Conservation (phyloP, 2,329 filamentous ascomycete species). For the Stylonectria norvegica region DNA sequence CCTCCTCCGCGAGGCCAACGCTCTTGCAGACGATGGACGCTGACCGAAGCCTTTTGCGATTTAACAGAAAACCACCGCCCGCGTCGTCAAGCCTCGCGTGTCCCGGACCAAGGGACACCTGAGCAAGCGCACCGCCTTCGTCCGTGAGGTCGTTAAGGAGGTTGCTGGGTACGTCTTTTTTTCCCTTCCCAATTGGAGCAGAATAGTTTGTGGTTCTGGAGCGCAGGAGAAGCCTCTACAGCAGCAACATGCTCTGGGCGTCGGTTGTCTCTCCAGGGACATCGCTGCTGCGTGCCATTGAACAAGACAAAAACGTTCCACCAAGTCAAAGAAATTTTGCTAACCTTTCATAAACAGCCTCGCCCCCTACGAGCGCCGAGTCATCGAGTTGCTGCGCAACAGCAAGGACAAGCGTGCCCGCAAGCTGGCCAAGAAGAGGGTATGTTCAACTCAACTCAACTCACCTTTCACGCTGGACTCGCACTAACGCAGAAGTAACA, state of each 20-base stretch:
- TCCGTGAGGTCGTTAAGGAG: constrained; percentile 97
- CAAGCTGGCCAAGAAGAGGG: constrained; percentile 99
- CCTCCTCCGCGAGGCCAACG: constrained; percentile 26
- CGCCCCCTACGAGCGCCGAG: constrained; percentile 94
- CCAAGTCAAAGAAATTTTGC: not conserved
- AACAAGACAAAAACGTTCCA: too few relatives aligned
- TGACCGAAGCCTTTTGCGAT: constrained; percentile 42
- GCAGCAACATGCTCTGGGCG: not conserved
- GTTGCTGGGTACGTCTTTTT: constrained; percentile 73
- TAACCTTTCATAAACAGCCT: constrained; percentile 52
- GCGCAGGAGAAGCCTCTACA: not conserved
- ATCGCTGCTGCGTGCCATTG: not conserved
- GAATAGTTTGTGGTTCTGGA: not conserved
- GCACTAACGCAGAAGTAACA: constrained; percentile 37
- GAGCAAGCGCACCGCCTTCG: constrained; percentile 95
- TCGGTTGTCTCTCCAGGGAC: too few relatives aligned
- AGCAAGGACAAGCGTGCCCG: constrained; percentile 98
- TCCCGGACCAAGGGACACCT: constrained; percentile 90
- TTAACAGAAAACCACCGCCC: constrained; percentile 75
- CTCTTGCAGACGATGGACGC: constrained; percentile 59
- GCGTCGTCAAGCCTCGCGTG: constrained; percentile 74
- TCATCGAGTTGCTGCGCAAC: constrained; percentile 99
- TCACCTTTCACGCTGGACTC: constrained; percentile 2
- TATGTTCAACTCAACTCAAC: constrained; percentile 47
- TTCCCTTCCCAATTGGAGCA: not conserved